A percentile compares a stretch with the other conserved stretches of the same genome.
These are phyloP conservation scores for Metroxylon sagu DNA, from an alignment of 176 grass and related monocot genomes.

Conservation along the genomic window DNA sequence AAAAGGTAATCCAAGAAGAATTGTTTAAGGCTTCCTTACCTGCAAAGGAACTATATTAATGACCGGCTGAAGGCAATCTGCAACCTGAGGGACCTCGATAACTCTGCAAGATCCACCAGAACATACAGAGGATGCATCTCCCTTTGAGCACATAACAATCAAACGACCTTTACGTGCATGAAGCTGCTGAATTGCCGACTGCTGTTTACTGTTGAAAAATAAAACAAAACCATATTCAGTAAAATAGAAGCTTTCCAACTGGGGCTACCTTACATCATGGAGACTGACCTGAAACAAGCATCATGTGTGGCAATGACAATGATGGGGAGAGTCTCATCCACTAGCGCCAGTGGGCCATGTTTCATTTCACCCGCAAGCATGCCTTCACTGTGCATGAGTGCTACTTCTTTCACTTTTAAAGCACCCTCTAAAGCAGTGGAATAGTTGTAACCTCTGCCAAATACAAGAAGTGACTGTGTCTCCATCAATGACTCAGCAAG, in stretches of 20 bases:
- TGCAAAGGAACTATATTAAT: conserved; percentile 88
- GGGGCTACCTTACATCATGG: neutral
- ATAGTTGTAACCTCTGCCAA: conserved; percentile 87
- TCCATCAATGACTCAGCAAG: conserved; percentile 70
- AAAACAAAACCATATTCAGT: neutral
- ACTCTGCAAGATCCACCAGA: conserved; percentile 50
- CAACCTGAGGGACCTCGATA: conserved; percentile 66
- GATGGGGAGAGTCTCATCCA: conserved; percentile 86
- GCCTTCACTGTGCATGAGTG: conserved; percentile 81
- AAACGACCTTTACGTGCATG: conserved; percentile 73
- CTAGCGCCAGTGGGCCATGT: conserved; percentile 78
- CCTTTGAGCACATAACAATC: conserved; percentile 73
- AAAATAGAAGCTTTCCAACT: conserved; percentile 6
- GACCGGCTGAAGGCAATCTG: conserved; percentile 76
- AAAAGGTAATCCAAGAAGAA: too few species aligned
- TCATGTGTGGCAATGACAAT: conserved; percentile 81
- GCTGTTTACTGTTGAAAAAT: conserved; percentile 56
- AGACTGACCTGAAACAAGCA: conserved; percentile 54
- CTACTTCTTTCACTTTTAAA: conserved; percentile 91
- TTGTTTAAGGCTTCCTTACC: conserved; percentile 19
- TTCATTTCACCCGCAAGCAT: conserved; percentile 99
- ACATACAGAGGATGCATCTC: conserved; percentile 43
- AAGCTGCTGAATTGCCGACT: conserved; percentile 91
- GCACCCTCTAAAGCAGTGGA: conserved; percentile 90
- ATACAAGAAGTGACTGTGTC: conserved; percentile 68